Base-by-base conservation (phyloP, 73 alveolate genomes). In the Blepharisma stoltei region DNA sequence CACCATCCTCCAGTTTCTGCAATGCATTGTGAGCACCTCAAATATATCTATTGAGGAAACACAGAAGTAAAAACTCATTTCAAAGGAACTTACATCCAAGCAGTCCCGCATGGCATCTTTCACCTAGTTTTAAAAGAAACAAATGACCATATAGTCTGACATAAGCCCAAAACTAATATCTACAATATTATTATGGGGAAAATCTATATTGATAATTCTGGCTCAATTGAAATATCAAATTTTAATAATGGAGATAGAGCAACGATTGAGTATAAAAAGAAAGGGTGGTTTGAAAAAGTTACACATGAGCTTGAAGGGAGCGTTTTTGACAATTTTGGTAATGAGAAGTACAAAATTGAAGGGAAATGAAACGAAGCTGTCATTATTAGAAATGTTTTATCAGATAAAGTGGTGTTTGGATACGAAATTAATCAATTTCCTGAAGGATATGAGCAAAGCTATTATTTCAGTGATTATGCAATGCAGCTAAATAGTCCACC, bases 1-100 rank as follows among this genome's bases (percentile, higher is more conserved):
- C 99, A 95, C 81, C 99, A 95, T 52, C 99, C 99, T 21, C 98
- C 99, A 14, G 87, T 95, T 37, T 70, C 96, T 6, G 99, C 98
- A 0, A 85, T 83, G n/a, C 87, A 67, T 76, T 86, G 82, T 6
- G 95, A 86, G 70, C 95, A 93, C 18, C 78, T 78, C 46, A 90
- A 83, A 32, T 88, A 69, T 77, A 81, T 67, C 48, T 73, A 83
- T 55, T 69, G 83, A 73, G 76, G 85, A 1, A 80, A 80, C 23
- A 70, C 76, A 60, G 67, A 78, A 43, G 84, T 73, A 7, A 84
- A 81, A 43, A 83, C 88, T 8, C 81, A 77, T 5, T 89, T 89
- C 77, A 81, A 86, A 87, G 96, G 96, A 11, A 85, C 78, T 37
- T 76, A 85, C n/a, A 23, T 89, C 54, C 78, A 83, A 32, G 91